Base-by-base conservation (phyloP, 305 asterid species). In the Rubia balearica region DNA sequence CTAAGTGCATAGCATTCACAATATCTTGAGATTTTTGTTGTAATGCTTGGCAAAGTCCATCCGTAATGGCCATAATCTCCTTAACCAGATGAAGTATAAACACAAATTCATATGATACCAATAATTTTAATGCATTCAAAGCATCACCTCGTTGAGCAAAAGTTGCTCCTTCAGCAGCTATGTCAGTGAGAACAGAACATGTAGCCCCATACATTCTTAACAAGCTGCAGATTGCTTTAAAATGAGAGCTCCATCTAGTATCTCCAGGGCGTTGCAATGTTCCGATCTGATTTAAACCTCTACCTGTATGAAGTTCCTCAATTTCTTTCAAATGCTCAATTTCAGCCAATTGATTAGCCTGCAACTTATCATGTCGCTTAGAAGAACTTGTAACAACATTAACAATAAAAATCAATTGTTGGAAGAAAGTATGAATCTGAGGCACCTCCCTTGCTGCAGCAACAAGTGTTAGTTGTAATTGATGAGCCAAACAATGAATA, bases 401-500 rank as follows among this genome's bases (percentile, higher is more conserved):
- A 16, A 60, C 14, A 60, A 22, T 9, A 60, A 60, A 33, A 19
- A 13, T 22, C 13, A 60, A 60, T 4, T 60, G 5, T 21, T 27
- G 12, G 38, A 21, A 60, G 8, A 60, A 22, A 9, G 27, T 27
- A 0, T 60, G 16, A 3, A 60, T 33, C 1, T 27, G 38, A 60
- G 33, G 27, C 10, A 6, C 27, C 11, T 27, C 10, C 6, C 36
- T 12, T 3, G 71, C 11, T 16, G 21, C 19, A 4, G 6, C 61
- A 10, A 49, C 71, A 11, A 68, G 10, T 3, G 46, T 3, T 14
- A 68, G 36, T 51, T 68, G 62, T 3, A 49, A 22, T 12, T 11
- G 24, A 27, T 68, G 71, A 27, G 71, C 62, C 3, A 68, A 24
- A 45, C 60, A 71, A 61, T 71, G 56, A 33, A 33, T 33, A 33